phyloP scores from a whole-genome alignment of 1,284 basidiomycete species.

The Rhodotorula sp. region DNA sequence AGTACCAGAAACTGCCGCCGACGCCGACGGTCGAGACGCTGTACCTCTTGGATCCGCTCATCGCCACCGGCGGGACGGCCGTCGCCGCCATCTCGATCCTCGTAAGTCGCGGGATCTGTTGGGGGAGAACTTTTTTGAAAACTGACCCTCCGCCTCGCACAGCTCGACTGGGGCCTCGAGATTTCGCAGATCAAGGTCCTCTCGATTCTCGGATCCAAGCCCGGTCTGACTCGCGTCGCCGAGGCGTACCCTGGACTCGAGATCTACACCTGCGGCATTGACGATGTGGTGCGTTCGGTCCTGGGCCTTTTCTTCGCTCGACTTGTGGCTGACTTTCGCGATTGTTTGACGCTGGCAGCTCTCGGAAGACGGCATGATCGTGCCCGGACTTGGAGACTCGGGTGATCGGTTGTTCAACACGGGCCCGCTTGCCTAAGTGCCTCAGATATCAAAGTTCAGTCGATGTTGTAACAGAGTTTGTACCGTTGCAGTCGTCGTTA shows the following conservation, averaged over 20 bases:
- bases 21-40: slow-evolving; percentile 75
- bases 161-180: slow-evolving; percentile 75
- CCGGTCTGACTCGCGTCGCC: slow-evolving; percentile 69
- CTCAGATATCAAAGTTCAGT: no score
- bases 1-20: slow-evolving; percentile 69
- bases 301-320: not conserved
- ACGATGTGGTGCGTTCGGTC: slow-evolving; percentile 53
- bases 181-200: slow-evolving; percentile 71
- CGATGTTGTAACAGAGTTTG: no score
- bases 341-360: slow-evolving; percentile 49
- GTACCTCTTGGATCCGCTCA: slow-evolving; percentile 80
- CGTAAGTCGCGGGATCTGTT: slow-evolving; percentile 16
- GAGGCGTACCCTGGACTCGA: slow-evolving; percentile 70
- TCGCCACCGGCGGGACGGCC: slow-evolving; percentile 93
- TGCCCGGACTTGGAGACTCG: slow-evolving; percentile 77
- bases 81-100: slow-evolving; percentile 81
- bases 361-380: slow-evolving; percentile 71
- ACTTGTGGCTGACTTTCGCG: not conserved
- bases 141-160: slow-evolving; percentile 2
- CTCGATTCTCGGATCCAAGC: slow-evolving; percentile 73
- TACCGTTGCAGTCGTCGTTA: not conserved
- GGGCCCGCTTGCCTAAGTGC: no score
- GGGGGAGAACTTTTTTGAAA: no score
- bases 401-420: slow-evolving; percentile 25
- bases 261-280: slow-evolving; percentile 82